A percentile compares a stretch with the other conserved stretches of the same genome.
phyloP scores from a whole-genome alignment of 352 stramenopile genomes.

The Globisporangium paddicum region DNA sequence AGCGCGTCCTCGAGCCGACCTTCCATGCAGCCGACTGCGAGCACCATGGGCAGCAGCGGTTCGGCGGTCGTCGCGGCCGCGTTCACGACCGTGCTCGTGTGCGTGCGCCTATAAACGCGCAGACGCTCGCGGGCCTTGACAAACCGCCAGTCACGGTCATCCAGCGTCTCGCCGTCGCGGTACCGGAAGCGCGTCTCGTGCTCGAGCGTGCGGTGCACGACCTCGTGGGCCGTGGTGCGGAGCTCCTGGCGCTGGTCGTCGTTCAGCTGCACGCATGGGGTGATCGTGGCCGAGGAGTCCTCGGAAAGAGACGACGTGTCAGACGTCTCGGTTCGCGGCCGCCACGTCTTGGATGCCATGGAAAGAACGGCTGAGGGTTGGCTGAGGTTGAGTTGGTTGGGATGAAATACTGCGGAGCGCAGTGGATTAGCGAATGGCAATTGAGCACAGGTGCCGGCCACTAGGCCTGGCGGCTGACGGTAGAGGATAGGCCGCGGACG shows the following conservation, averaged over 20 bases:
- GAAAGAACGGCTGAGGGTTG: too few species aligned
- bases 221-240: slow-evolving; percentile 27
- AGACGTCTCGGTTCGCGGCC: too few species aligned
- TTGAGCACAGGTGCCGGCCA: too few species aligned
- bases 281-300: slow-evolving; percentile 2
- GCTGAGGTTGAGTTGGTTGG: too few species aligned
- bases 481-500: too few species aligned
- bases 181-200: slow-evolving; percentile 33
- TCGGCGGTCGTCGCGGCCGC: too few species aligned
- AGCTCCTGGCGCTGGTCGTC: slow-evolving; percentile 26
- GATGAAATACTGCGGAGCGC: too few species aligned
- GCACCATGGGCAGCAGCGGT: neutral
- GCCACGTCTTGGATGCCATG: too few species aligned
- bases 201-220: slow-evolving; percentile 37
- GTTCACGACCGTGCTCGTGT: too few species aligned
- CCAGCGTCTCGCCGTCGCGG: slow-evolving; percentile 10
- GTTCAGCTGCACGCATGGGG: slow-evolving; percentile 16
- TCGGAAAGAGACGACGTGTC: slow-evolving; percentile 13
- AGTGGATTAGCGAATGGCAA: too few species aligned
- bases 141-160: slow-evolving; percentile 26
- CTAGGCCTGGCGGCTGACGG: too few species aligned
- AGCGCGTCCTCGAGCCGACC: slow-evolving; percentile 40
- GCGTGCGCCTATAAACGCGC: slow-evolving; percentile 31
- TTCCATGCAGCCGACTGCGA: slow-evolving; percentile 27
- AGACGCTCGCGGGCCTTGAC: slow-evolving; percentile 27